Evolutionary conservation across 345 rosid species (phyloP).

Genomic region (Dimocarpus longan): DNA sequence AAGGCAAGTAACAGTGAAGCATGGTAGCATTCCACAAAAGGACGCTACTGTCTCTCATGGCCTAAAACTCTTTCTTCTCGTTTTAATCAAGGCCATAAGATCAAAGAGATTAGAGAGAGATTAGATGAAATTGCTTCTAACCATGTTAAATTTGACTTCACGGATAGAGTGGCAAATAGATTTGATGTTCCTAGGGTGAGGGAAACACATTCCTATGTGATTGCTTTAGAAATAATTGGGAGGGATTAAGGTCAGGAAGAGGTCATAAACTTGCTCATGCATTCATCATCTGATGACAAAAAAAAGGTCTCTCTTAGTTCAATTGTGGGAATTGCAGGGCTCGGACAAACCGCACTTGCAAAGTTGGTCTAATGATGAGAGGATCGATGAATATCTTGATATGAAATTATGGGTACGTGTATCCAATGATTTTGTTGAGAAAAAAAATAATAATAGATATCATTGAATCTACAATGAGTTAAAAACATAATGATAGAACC

Average conservation of each 20-base stretch:
- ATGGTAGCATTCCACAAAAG: slow-evolving; percentile 12
- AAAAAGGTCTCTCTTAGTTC: not conserved
- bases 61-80: not conserved
- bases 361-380: not conserved
- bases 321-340: slow-evolving; percentile 12
- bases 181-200: not conserved
- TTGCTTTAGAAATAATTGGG: not conserved
- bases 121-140: not conserved
- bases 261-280: not conserved
- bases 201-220: not conserved
- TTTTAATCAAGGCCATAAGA: not conserved
- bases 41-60: not conserved
- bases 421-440: too few relatives aligned
- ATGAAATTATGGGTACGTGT: too few relatives aligned
- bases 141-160: not conserved
- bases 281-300: not conserved
- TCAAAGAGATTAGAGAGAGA: slow-evolving; percentile 9
- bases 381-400: not conserved
- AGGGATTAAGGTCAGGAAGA: not conserved
- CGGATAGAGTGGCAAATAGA: not conserved
- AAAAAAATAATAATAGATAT: too few relatives aligned
- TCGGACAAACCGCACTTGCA: not conserved
- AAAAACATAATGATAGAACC: too few relatives aligned
- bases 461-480: too few relatives aligned
- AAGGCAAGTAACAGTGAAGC: not conserved